Base-by-base conservation (phyloP, 805 yeast species). In the Grigorovia yakushimaensis region DNA sequence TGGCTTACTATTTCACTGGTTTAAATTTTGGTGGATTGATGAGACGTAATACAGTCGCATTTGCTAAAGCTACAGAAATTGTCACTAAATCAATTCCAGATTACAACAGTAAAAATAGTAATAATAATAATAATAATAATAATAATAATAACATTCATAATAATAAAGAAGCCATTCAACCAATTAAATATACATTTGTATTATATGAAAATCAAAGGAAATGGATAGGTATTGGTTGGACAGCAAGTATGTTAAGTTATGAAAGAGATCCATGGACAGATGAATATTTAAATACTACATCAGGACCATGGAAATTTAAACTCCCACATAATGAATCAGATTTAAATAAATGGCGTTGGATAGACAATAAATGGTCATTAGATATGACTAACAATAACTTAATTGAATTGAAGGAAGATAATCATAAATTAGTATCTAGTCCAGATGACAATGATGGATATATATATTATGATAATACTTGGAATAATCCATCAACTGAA, bases 141-240 rank as follows among this genome's bases (percentile, higher is more conserved):
- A n/a, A n/a, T n/a, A n/a, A n/a, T n/a, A n/a, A n/a, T n/a, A n/a
- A n/a, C n/a, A n/a, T n/a, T 17, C n/a, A 21, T 24, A 22, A 11
- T n/a, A 23, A 22, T 17, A 41, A 23, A 13, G 27, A 10, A 6
- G 15, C 10, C 24, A 40, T 21, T 24, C 17, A 46, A 49, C 73
- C 77, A n/a, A 88, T 86, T 20, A 69, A 89, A 47, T 93, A 89
- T 65, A 89, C 97, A 4, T 91, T 87, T 65, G 97, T 88, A 1
- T 72, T 93, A 10, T 89, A 82, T 65, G 98, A 91, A 64, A 91
- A 91, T 64, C 98, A 91, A 69, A 79, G 98, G 60, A 81, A 94
- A 58, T 91, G 98, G 98, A 73, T 91, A 38, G 98, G 97, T 13
- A 86, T 91, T 56, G 98, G 98, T 11, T 91, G 98, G 98, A 91